Conservation (phyloP, 768 basidiomycete species). For the Trichaptum fuscoviolaceum region DNA sequence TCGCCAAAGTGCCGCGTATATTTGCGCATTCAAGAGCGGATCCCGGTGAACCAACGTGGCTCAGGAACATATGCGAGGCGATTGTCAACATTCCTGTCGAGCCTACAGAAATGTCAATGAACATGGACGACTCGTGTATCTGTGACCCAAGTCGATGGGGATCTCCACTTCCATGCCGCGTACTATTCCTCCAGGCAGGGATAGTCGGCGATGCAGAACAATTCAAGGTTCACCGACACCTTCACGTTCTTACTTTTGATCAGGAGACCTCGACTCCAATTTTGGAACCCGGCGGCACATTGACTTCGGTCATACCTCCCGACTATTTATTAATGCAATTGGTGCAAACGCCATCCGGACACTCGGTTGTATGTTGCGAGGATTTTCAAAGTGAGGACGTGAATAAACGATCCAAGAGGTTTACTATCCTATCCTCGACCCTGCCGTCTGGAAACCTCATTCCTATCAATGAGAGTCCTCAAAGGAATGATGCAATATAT, state of each 20-base stretch:
- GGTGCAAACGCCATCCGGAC: no score
- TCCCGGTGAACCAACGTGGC: not conserved
- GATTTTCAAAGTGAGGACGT: no score
- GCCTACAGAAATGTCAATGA: not conserved
- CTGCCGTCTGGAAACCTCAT: not conserved
- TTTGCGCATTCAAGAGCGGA: not conserved
- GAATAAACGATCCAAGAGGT: no score
- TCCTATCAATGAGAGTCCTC: not conserved
- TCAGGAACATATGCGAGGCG: not conserved
- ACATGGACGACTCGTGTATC: not conserved
- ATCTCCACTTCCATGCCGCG: not conserved
- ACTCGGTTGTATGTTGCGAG: no score
- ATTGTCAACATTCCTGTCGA: not conserved
- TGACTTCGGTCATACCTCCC: no score
- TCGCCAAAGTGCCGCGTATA: not conserved
- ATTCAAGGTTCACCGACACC: conserved; percentile 96
- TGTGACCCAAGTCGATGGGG: not conserved
- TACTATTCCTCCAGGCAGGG: not conserved
- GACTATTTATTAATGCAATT: no score
- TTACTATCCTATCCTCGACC: not conserved
- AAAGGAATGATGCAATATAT: not conserved
- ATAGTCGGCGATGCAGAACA: conserved; percentile 44
- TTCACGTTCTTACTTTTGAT: conserved; percentile 75
- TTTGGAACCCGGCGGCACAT: no score
- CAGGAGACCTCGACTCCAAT: not conserved